Evolutionary conservation across 1,284 basidiomycete genomes (phyloP).

Genomic region (Heterobasidion parviporum): DNA sequence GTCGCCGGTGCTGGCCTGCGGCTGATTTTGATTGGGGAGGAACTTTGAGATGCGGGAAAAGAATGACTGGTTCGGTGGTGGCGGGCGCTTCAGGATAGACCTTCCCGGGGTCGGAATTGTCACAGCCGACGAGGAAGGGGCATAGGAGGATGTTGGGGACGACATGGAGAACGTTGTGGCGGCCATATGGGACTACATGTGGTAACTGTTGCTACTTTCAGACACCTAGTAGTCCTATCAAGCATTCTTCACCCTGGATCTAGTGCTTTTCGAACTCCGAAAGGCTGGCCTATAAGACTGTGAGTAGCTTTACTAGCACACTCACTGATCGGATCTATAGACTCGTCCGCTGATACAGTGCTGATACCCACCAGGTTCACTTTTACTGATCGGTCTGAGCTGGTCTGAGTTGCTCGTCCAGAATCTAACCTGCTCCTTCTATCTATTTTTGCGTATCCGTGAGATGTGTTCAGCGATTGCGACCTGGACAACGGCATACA

Average conservation of each 20-base stretch:
- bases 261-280: background rate
- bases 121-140: conserved; percentile 66
- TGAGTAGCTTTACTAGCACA: no score
- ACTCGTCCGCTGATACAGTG: no score
- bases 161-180: conserved; percentile 18
- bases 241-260: background rate
- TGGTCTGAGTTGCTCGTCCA: no score
- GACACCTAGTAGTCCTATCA: background rate
- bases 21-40: conserved; percentile 38
- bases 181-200: background rate
- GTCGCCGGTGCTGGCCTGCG: conserved; percentile 24
- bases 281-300: no score
- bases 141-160: conserved; percentile 31
- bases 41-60: conserved; percentile 65
- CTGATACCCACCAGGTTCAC: no score
- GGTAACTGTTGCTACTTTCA: background rate
- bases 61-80: conserved; percentile 57
- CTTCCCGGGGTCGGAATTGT: conserved; percentile 69
- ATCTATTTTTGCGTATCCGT: no score
- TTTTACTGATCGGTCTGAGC: no score
- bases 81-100: conserved; percentile 72
- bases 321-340: no score
- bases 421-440: no score
- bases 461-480: no score
- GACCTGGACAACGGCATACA: no score